Evolutionary conservation across 2,329 filamentous ascomycete species (phyloP).

Genomic region (Colletotrichum sp.): DNA sequence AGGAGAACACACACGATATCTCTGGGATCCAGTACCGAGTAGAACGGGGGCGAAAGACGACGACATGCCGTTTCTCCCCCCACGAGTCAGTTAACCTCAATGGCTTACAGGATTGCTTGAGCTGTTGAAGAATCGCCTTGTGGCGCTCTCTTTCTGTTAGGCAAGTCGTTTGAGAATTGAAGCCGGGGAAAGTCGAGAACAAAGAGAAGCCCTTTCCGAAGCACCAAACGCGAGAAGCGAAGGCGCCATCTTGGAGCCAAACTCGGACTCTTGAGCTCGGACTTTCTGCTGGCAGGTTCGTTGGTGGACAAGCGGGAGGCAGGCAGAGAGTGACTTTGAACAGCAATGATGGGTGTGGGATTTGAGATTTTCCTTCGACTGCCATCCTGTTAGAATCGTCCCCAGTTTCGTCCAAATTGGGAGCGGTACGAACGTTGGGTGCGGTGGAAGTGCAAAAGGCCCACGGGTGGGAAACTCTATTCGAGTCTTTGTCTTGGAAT

Average conservation of each 20-base stretch:
- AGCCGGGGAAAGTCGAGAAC: background rate
- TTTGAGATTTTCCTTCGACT: background rate
- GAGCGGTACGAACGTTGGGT: background rate
- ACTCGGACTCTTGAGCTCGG: background rate
- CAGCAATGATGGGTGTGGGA: background rate
- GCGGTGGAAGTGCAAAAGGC: background rate
- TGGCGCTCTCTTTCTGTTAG: background rate
- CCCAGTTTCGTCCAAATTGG: constrained; percentile 1
- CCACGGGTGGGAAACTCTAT: constrained; percentile 15
- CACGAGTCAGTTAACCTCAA: background rate
- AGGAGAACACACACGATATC: background rate
- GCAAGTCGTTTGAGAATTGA: constrained; percentile 5
- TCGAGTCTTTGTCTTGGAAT: background rate
- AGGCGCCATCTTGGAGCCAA: background rate
- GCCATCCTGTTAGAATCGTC: background rate
- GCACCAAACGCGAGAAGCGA: background rate
- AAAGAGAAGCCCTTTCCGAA: background rate
- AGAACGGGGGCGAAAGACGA: background rate
- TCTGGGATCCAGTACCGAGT: background rate
- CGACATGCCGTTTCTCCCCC: background rate
- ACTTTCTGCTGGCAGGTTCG: background rate
- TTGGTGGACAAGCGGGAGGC: background rate
- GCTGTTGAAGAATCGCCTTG: constrained; percentile 5
- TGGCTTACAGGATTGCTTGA: background rate
- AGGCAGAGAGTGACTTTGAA: background rate